Conservation (phyloP, 2,329 filamentous ascomycete genomes). For the Stachybotrys elegans region DNA sequence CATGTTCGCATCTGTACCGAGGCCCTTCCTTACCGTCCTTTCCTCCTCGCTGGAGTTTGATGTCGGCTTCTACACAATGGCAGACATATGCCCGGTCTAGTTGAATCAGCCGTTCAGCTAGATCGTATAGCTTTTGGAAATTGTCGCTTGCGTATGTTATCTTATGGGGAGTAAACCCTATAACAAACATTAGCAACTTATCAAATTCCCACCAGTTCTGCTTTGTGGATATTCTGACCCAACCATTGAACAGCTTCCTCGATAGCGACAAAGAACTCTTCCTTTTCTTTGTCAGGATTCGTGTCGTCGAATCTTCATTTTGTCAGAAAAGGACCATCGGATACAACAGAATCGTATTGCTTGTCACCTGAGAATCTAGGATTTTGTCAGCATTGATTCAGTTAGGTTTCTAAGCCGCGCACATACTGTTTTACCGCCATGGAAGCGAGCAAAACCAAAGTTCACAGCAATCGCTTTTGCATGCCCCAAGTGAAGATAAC, state of each 20-base stretch:
- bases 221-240: not conserved
- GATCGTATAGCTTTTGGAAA: constrained; percentile 80
- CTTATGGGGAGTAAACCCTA: constrained; percentile 65
- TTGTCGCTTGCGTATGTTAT: constrained; percentile 89
- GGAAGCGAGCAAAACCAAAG: constrained; percentile 85
- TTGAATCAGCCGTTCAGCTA: constrained; percentile 78
- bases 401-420: too few relatives aligned
- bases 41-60: constrained; percentile 83
- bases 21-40: constrained; percentile 58
- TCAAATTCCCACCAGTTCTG: constrained; percentile 1
- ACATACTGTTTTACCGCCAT: constrained; percentile 52
- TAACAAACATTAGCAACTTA: not conserved
- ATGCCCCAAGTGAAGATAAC: constrained; percentile 89
- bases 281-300: constrained; percentile 89
- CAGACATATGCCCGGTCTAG: constrained; percentile 76
- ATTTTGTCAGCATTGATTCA: too few relatives aligned
- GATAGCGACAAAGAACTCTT: constrained; percentile 85
- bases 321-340: too few relatives aligned
- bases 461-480: constrained; percentile 95
- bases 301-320: constrained; percentile 76
- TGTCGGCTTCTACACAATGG: constrained; percentile 75
- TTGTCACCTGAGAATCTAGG: constrained; percentile 1
- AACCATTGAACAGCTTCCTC: constrained; percentile 84
- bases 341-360: too few relatives aligned
- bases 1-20: constrained; percentile 76